A percentile compares a stretch with the other conserved stretches of the same genome.
Conservation (phyloP, 257 asterid genomes). For the Verbena officinalis region DNA sequence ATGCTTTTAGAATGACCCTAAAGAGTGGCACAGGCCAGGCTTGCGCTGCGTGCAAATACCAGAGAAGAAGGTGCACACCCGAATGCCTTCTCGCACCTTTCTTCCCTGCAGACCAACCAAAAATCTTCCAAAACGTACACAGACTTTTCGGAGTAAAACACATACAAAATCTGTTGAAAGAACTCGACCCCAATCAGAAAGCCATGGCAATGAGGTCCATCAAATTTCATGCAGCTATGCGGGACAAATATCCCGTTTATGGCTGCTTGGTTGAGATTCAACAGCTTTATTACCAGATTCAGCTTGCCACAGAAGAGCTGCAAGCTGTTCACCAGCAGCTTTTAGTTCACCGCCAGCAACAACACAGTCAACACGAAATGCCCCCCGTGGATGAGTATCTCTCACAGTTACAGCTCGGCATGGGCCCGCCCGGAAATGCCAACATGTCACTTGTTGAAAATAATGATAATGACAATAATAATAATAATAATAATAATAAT, state of each 20-base stretch:
- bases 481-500: no score
- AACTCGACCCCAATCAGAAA: constrained; percentile 46
- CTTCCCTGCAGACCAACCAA: constrained; percentile 76
- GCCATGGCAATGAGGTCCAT: constrained; percentile 64
- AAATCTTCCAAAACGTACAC: constrained; percentile 72
- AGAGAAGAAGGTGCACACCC: constrained; percentile 62
- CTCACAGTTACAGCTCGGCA: constrained; percentile 56
- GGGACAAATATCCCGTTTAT: constrained; percentile 63
- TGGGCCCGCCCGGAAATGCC: constrained; percentile 38
- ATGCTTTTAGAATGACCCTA: constrained; percentile 55
- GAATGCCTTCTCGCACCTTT: constrained; percentile 76
- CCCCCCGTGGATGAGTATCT: constrained; percentile 38
- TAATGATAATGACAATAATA: constrained; percentile 25
- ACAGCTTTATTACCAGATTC: constrained; percentile 47
- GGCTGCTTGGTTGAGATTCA: constrained; percentile 70
- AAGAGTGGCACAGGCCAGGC: constrained; percentile 83
- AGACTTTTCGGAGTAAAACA: constrained; percentile 74
- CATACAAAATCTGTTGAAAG: constrained; percentile 50
- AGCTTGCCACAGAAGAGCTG: constrained; percentile 57
- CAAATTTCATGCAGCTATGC: constrained; percentile 61
- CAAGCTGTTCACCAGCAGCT: constrained; percentile 59
- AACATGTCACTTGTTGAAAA: constrained; percentile 33
- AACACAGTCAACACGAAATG: constrained; percentile 49
- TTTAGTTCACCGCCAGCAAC: constrained; percentile 47
- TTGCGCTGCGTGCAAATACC: constrained; percentile 86